Conservation (phyloP, 331 rosid genomes). For the Malus hybrid region DNA sequence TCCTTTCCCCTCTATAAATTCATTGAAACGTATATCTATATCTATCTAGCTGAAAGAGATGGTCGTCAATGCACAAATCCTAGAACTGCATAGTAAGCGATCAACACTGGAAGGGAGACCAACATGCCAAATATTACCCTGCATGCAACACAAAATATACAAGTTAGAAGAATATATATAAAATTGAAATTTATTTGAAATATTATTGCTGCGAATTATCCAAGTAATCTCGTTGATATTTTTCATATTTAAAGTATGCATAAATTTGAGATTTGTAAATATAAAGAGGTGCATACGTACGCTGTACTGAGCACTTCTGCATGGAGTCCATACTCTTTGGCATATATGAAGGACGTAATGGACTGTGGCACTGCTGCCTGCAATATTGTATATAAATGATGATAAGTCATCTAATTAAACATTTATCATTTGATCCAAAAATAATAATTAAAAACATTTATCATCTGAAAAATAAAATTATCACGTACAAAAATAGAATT, state of each 20-base stretch:
- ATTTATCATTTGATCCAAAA: not conserved
- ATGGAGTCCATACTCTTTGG: constrained; percentile 82
- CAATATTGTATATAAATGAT: not conserved
- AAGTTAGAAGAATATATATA: not conserved
- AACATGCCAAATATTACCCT: constrained; percentile 81
- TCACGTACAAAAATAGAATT: not conserved
- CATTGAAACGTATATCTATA: not conserved
- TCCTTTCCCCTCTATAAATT: not conserved
- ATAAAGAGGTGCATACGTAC: constrained; percentile 35
- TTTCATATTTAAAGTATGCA: not conserved
- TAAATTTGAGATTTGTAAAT: not conserved
- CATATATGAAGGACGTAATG: constrained; percentile 87
- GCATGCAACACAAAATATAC: constrained; percentile 16
- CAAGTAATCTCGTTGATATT: not conserved
- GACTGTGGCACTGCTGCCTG: constrained; percentile 97
- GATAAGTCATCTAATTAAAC: not conserved
- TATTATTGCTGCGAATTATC: not conserved
- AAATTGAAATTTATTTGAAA: too few species aligned
- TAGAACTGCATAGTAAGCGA: constrained; percentile 58
- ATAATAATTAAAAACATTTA: not conserved
- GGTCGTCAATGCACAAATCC: constrained; percentile 35
- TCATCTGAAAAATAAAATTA: not conserved
- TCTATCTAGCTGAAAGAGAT: not conserved
- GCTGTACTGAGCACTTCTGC: constrained; percentile 92
- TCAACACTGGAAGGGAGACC: constrained; percentile 64